phyloP scores from a whole-genome alignment of 768 basidiomycete genomes.

The Trametes sanguinea region DNA sequence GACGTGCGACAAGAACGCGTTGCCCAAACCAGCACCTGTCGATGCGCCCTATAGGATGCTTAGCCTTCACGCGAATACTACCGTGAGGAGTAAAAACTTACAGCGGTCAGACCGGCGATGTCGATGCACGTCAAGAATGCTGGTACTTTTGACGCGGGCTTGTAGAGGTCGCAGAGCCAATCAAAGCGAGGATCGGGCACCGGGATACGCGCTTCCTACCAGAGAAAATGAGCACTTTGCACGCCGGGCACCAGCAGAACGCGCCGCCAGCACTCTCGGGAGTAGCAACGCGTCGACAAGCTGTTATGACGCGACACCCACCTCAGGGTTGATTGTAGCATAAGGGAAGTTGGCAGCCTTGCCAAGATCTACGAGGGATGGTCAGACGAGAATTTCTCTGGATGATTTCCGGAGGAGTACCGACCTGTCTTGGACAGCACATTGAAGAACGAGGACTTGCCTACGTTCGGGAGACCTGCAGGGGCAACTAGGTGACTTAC shows the following conservation, averaged over 20 bases:
- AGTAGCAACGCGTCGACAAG: no score
- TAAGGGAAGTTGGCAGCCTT: conserved; percentile 99
- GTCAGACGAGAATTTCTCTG: neutral
- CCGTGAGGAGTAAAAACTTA: conserved; percentile 38
- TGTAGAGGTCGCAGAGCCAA: conserved; percentile 91
- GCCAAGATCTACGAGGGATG: conserved; percentile 64
- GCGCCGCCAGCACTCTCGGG: neutral
- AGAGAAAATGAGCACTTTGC: neutral
- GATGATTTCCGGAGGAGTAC: conserved; percentile 26
- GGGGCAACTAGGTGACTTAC: conserved; percentile 4
- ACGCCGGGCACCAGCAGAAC: neutral
- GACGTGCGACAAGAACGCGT: conserved; percentile 96
- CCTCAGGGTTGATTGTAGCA: conserved; percentile 88
- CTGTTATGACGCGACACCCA: conserved; percentile 13
- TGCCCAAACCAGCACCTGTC: conserved; percentile 96
- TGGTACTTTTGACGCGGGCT: conserved; percentile 84
- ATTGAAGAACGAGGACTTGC: conserved; percentile 99
- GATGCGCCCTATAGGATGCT: conserved; percentile 73
- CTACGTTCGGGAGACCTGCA: conserved; percentile 93
- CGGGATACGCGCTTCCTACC: conserved; percentile 84
- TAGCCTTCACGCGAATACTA: no score
- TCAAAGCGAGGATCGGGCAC: conserved; percentile 94
- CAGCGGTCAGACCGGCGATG: conserved; percentile 96
- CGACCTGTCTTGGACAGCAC: conserved; percentile 86
- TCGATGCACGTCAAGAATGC: conserved; percentile 98